Percentiles rank a stretch among this genome's conserved stretches.
Evolutionary conservation across 768 basidiomycete genomes (phyloP).

Genomic region (Suillus decipiens): DNA sequence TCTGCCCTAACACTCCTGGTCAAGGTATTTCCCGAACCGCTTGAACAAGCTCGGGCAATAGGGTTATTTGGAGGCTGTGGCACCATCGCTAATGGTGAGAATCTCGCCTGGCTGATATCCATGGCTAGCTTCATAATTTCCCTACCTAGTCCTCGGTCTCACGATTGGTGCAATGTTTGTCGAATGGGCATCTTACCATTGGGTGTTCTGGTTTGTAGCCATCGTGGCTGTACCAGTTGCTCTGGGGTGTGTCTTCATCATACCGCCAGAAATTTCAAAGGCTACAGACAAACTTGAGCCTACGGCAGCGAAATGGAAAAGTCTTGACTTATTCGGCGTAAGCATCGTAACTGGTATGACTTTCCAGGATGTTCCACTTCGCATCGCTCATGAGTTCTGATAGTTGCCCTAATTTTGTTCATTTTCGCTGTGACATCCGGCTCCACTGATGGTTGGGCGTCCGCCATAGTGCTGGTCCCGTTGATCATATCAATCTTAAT

Average conservation of each 20-base stretch:
- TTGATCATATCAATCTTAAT: constrained; percentile 52
- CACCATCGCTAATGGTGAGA: constrained; percentile 45
- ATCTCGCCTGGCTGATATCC: background rate
- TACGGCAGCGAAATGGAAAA: constrained; percentile 24
- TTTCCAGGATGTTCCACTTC: background rate
- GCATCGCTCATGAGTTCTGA: background rate
- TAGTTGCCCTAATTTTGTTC: constrained; percentile 34
- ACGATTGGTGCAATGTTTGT: constrained; percentile 47
- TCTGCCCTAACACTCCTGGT: constrained; percentile 53
- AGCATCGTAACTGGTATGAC: constrained; percentile 37
- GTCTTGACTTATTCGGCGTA: constrained; percentile 42
- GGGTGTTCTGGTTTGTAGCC: constrained; percentile 51
- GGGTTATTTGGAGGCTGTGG: constrained; percentile 48
- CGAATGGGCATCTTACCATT: too few species aligned
- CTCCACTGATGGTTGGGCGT: constrained; percentile 50
- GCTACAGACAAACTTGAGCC: constrained; percentile 7
- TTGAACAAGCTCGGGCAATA: constrained; percentile 49
- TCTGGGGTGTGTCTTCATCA: constrained; percentile 32
- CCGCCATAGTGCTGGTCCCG: constrained; percentile 45
- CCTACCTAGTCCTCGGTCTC: constrained; percentile 39
- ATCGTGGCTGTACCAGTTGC: constrained; percentile 39
- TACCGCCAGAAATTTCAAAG: constrained; percentile 29
- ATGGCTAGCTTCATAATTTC: background rate
- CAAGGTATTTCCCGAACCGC: constrained; percentile 48
- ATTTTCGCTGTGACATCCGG: constrained; percentile 48